phyloP scores from a whole-genome alignment of 176 grass and related monocot species.

The Eleusine indica region DNA sequence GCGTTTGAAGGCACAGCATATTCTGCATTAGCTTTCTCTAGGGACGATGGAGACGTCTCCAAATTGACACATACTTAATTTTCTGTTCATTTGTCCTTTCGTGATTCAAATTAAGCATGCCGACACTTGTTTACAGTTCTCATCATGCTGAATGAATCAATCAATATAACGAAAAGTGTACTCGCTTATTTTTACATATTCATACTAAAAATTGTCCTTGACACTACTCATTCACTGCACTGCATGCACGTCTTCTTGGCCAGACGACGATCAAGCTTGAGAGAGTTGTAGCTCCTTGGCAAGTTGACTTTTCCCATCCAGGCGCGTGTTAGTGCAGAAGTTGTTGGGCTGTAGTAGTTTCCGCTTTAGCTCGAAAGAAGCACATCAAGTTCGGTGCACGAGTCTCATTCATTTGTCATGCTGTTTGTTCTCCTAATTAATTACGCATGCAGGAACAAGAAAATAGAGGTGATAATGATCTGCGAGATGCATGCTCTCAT shows the following conservation, averaged over 20 bases:
- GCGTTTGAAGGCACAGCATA: slow-evolving; percentile 65
- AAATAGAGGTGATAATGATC: slow-evolving; percentile 58
- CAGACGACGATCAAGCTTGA: neutral
- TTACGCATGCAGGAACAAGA: neutral
- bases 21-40: slow-evolving; percentile 53
- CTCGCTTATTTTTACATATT: neutral
- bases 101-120: neutral
- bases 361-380: slow-evolving; percentile 16
- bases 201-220: neutral
- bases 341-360: slow-evolving; percentile 22
- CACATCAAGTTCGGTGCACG: slow-evolving; percentile 46
- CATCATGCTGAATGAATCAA: neutral
- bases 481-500: slow-evolving; percentile 49
- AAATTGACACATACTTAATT: slow-evolving; percentile 8
- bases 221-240: neutral
- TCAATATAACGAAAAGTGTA: neutral
- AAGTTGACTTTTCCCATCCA: neutral
- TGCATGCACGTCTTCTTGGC: neutral
- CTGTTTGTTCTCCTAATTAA: neutral
- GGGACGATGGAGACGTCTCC: slow-evolving; percentile 28
- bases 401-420: slow-evolving; percentile 17
- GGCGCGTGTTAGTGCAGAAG: neutral
- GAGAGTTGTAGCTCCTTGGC: neutral
- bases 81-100: neutral
- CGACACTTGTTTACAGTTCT: neutral